Evolutionary conservation across 208 protist species (phyloP), one percentile per base, ranked within the genome.

Genomic region (Leishmania lainsoni): DNA sequence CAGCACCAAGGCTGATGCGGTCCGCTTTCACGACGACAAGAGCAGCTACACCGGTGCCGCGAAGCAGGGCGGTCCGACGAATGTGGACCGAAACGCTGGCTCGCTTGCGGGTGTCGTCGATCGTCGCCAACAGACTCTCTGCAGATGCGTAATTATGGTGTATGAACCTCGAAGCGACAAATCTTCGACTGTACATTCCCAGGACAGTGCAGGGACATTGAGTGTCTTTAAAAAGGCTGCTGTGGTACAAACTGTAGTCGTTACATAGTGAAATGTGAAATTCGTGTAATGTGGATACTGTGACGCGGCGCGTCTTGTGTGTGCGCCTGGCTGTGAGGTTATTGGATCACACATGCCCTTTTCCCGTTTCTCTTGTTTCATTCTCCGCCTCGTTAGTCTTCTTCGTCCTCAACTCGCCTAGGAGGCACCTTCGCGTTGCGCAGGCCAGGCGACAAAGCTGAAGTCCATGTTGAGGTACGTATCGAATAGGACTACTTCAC

Each of bases 11-110:
- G 86, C 92, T 8, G 95, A 97, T 16, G 79, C 72, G n/a, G 93
- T 96, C 63, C 94, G 94, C 86, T 98, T 98, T 81, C 89, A 94
- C 86, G 95, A 98, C 73, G 95, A 98, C 85, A 98, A 98, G 88
- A 94, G 81, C 85, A 74, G 81, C 54, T 98, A 98, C 95, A 98
- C 95, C 26, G 95, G 95, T 68, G 95, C 95, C 0, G 91, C 94
- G 82, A 97, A 97, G 92, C 87, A 88, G 61, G 95, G 95, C 58
- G 95, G 95, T 12, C 95, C 95, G 9, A 95, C 93, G 54, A 98
- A 98, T 77, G 93, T 98, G 51, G 95, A 98, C 86, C 92, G 94
- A 83, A 94, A 97, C 83, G 79, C 94, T 22, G 90, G 87, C 66
- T 96, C 92, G 16, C 92, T 97, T 42, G 87, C 91, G 1, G 94